Percentiles rank a stretch among this genome's conserved stretches.
Conservation (phyloP, 805 yeast genomes). For the Saturnispora besseyi region DNA sequence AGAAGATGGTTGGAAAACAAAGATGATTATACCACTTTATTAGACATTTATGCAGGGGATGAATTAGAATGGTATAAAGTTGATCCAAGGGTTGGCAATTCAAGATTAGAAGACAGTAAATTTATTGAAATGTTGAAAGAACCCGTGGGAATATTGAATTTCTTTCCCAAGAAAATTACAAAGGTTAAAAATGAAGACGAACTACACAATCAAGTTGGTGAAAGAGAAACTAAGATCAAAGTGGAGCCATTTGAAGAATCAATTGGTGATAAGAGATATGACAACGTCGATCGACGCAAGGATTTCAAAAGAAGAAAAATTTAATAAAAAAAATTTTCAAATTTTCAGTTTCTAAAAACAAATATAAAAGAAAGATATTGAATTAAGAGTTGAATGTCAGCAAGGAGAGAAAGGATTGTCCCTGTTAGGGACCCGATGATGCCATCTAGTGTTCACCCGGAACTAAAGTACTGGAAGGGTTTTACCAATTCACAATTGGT, state of each 20-base stretch:
- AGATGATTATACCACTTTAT: conserved; percentile 23
- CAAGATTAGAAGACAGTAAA: conserved; percentile 36
- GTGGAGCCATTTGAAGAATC: not conserved
- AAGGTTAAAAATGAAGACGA: not conserved
- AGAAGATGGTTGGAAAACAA: conserved; percentile 51
- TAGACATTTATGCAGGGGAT: not conserved
- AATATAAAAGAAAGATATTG: not conserved
- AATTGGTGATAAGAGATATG: not conserved
- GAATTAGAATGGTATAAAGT: conserved; percentile 49
- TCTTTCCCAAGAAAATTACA: not conserved
- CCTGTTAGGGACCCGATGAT: conserved; percentile 64
- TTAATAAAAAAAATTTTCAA: conserved; percentile 1
- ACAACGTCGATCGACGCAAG: not conserved
- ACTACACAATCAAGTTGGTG: too few relatives aligned
- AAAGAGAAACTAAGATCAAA: too few relatives aligned
- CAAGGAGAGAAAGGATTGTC: conserved; percentile 54
- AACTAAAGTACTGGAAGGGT: conserved; percentile 89
- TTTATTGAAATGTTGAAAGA: conserved; percentile 24
- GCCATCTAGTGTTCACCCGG: conserved; percentile 83
- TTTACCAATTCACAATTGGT: conserved; percentile 77
- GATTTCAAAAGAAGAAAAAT: not conserved
- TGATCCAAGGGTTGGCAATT: conserved; percentile 54
- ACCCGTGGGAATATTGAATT: not conserved
- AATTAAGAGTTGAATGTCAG: conserved; percentile 46
- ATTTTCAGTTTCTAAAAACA: not conserved